Evolutionary conservation across 139 green algal species (phyloP), one percentile per base, ranked within the genome.

Genomic region (Chlorella sp.): DNA sequence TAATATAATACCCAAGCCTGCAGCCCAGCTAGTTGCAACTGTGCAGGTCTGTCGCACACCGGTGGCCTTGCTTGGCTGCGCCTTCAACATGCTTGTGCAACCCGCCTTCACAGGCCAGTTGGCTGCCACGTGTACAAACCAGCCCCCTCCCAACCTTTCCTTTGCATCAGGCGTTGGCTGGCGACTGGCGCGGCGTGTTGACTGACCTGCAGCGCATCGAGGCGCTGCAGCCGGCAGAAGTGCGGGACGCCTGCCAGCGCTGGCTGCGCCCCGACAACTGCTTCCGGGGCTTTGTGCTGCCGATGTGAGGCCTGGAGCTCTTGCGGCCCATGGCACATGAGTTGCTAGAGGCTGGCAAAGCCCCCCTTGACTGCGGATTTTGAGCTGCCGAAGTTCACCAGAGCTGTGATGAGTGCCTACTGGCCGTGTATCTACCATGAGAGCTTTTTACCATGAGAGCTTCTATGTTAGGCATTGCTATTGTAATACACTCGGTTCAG

Each of bases 181-280:
- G 86, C 30, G 79, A 80, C 81, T 93, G 90, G 89, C 79, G 68
- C 44, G 84, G 85, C 24, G 74, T 91, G 46, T 73, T 89, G 46
- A 69, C 32, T 1, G 87, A 90, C 60, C n/a, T 91, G 46, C 54
- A 82, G 36, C 40, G 67, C n/a, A 79, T 92, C 26, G 89, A 91
- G 51, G 48, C 32, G 26, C 76, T 93, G 62, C 86, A 22, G 32
- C 20, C 36, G 3, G 73, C 20, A 3, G 83, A 86, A 19, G 81
- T 90, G 19, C 84, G 80, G 36, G 72, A 81, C 0, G 62, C 75
- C 2, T 81, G 86, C 30, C 68, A 46, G 19, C 69, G 70, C 17
- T 68, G 73, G 41, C 89, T 92, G 51, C 72, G 48, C 0, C 56
- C 80, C 1, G 73, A 86, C 76, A 92, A 92, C 72, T 51, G 62